Evolutionary conservation across 1,139 yeast species (phyloP).

Genomic region (Debaryomycetaceae sp.): DNA sequence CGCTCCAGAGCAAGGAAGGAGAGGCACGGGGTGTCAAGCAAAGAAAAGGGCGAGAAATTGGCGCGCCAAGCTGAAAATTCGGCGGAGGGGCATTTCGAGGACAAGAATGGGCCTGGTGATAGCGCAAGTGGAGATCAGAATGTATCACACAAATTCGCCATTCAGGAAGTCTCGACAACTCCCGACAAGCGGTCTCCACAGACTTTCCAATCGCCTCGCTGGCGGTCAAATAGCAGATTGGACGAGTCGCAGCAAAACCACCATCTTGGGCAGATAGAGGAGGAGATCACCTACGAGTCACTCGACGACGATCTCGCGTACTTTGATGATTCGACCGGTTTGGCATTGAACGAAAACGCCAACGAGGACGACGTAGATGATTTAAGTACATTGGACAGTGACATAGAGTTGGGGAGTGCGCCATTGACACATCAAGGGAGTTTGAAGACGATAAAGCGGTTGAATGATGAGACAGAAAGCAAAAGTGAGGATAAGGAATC

Average conservation of each 20-base stretch:
- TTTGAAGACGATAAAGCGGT: conserved; percentile 16
- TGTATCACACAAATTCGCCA: neutral
- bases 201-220: neutral
- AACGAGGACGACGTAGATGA: neutral
- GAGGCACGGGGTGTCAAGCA: neutral
- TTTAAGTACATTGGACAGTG: neutral
- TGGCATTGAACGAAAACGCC: neutral
- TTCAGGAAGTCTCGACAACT: neutral
- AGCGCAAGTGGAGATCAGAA: neutral
- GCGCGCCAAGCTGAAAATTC: neutral
- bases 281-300: neutral
- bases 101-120: neutral
- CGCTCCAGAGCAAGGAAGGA: neutral
- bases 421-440: conserved; percentile 12
- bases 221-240: neutral
- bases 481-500: conserved; percentile 7
- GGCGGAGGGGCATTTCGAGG: neutral
- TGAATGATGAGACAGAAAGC: conserved; percentile 1
- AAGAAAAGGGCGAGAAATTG: neutral
- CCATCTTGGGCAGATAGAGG: neutral
- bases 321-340: neutral
- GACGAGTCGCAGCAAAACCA: neutral
- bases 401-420: neutral
- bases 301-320: neutral
- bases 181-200: neutral